phyloP scores from a whole-genome alignment of 805 yeast genomes.

The Nakazawaea holstii region DNA sequence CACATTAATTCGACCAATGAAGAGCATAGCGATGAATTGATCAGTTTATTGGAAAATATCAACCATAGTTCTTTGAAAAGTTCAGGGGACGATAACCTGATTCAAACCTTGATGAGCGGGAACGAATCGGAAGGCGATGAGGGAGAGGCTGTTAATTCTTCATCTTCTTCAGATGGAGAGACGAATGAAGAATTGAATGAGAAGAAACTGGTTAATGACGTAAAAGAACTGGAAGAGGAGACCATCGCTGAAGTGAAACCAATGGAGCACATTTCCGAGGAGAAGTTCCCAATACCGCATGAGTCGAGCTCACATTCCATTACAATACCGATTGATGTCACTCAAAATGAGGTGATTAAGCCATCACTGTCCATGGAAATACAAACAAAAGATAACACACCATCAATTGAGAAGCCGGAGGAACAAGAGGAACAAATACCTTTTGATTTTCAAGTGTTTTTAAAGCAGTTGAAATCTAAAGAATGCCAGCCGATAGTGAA shows the following conservation, averaged over 20 bases:
- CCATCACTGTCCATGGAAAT: neutral
- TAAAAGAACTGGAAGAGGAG: neutral
- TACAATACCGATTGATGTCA: neutral
- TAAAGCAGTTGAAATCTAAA: slow-evolving; percentile 62
- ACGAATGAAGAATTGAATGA: neutral
- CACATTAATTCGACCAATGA: neutral
- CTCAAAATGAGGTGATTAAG: neutral
- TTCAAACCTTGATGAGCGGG: neutral
- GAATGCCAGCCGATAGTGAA: slow-evolving; percentile 86
- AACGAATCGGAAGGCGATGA: neutral
- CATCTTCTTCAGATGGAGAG: slow-evolving; percentile 6
- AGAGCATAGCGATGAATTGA: slow-evolving; percentile 1
- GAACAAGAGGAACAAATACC: slow-evolving; percentile 16
- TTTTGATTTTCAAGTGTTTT: slow-evolving; percentile 82
- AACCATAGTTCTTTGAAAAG: neutral
- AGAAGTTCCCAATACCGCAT: neutral
- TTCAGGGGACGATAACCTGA: neutral
- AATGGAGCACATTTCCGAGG: neutral
- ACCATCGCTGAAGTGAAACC: neutral
- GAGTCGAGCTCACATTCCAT: neutral
- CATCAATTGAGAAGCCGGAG: neutral
- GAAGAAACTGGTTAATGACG: neutral
- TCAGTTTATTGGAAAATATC: slow-evolving; percentile 5
- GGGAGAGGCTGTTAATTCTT: neutral
- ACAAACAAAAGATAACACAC: neutral